phyloP scores from a whole-genome alignment of 2,329 filamentous ascomycete genomes.

The Paraphoma chrysanthemicola region DNA sequence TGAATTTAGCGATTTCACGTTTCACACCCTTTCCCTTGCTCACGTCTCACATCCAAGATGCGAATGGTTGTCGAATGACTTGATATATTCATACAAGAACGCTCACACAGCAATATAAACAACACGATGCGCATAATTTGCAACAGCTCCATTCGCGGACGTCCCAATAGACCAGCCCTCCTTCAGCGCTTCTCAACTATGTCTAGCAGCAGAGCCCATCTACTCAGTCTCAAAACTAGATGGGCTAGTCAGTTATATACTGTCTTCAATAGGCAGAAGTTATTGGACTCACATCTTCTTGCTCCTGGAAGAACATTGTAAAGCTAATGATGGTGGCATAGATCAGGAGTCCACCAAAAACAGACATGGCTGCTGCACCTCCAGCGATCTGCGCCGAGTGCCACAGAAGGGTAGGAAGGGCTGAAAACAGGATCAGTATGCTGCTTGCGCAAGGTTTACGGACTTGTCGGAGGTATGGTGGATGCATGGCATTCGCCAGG shows the following conservation, averaged over 20 bases:
- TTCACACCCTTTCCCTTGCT: neutral
- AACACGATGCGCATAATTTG: slow-evolving; percentile 1
- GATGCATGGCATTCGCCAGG: neutral
- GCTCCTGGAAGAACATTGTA: slow-evolving; percentile 96
- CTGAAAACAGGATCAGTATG: slow-evolving; percentile 56
- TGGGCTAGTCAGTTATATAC: neutral
- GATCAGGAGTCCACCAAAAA: slow-evolving; percentile 89
- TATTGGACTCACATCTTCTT: slow-evolving; percentile 68
- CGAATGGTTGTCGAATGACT: slow-evolving; percentile 1
- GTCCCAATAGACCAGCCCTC: neutral
- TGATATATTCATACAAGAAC: slow-evolving; percentile 33
- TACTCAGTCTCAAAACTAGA: neutral
- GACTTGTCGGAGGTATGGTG: neutral
- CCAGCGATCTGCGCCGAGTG: slow-evolving; percentile 83
- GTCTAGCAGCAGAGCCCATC: neutral
- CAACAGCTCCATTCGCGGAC: neutral
- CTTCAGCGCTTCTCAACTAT: no score
- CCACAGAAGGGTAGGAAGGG: slow-evolving; percentile 85
- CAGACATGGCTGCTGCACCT: slow-evolving; percentile 93
- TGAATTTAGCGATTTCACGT: neutral
- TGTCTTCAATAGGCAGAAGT: slow-evolving; percentile 64
- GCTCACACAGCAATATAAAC: slow-evolving; percentile 25
- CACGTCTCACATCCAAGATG: neutral
- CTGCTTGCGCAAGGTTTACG: neutral
- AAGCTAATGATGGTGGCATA: slow-evolving; percentile 99